Percentiles rank a stretch among this genome's conserved stretches.
These are phyloP conservation scores for Talaromyces sp. DNA, from an alignment of 2,329 filamentous ascomycete species.

Conservation along the genomic window DNA sequence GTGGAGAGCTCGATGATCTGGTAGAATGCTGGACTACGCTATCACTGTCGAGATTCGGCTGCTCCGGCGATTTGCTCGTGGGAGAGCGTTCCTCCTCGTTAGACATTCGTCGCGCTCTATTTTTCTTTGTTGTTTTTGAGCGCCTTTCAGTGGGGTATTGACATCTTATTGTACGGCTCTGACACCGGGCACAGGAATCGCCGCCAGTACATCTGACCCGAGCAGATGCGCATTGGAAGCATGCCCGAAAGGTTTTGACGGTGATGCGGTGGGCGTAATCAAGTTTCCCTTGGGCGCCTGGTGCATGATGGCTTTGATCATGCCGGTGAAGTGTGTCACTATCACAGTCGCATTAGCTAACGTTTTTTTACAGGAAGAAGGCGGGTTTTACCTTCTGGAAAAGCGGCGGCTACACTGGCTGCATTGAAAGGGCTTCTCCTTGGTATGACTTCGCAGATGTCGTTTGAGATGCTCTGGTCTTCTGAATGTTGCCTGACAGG, in stretches of 20 bases:
- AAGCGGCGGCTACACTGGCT: slow-evolving; percentile 37
- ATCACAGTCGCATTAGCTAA: background rate
- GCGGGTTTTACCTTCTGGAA: slow-evolving; percentile 30
- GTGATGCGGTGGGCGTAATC: slow-evolving; percentile 36
- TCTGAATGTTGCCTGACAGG: slow-evolving; percentile 34
- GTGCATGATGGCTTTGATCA: slow-evolving; percentile 33
- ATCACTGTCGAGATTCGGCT: background rate
- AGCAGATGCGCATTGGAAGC: slow-evolving; percentile 34
- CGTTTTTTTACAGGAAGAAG: background rate
- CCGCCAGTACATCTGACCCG: slow-evolving; percentile 37
- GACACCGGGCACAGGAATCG: slow-evolving; percentile 32
- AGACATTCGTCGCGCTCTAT: slow-evolving; percentile 9
- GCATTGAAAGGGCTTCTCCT: slow-evolving; percentile 37
- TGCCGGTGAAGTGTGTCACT: slow-evolving; percentile 38
- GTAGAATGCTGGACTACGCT: background rate
- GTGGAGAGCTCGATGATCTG: slow-evolving; percentile 5
- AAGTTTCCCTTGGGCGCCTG: slow-evolving; percentile 23
- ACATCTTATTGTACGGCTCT: slow-evolving; percentile 31
- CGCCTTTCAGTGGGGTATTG: slow-evolving; percentile 36
- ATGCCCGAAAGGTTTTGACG: slow-evolving; percentile 38
- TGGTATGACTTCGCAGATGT: slow-evolving; percentile 37
- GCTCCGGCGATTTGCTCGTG: background rate
- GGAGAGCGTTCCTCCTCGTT: background rate
- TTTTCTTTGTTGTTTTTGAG: slow-evolving; percentile 25
- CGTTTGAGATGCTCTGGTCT: slow-evolving; percentile 39